Conservation (phyloP, 768 basidiomycete species). For the Goffeauzyma gilvescens region DNA sequence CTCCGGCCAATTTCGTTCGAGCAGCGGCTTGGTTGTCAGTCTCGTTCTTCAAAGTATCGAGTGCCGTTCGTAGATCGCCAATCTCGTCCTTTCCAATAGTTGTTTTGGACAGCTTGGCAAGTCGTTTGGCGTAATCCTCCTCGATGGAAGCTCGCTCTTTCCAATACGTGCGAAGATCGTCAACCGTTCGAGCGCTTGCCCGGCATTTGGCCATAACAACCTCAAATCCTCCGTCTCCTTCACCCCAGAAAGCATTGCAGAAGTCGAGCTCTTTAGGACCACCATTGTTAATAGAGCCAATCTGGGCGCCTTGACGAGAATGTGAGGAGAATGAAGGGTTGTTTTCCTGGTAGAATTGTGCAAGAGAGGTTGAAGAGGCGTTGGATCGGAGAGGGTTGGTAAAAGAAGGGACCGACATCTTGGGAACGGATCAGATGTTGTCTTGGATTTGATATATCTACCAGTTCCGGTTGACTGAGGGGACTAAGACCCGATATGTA, state of each 20-base stretch:
- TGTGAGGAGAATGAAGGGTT: neutral
- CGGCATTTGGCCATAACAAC: constrained; percentile 73
- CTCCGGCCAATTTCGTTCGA: constrained; percentile 55
- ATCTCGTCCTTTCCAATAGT: constrained; percentile 74
- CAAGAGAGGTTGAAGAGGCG: constrained; percentile 27
- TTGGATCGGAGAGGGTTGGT: too few relatives aligned
- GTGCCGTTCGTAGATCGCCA: constrained; percentile 61
- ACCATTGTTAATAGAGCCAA: too few relatives aligned
- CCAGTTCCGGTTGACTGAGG: too few relatives aligned
- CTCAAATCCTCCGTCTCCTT: constrained; percentile 68
- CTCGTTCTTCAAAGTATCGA: constrained; percentile 63
- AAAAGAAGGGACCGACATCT: too few relatives aligned
- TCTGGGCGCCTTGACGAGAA: constrained; percentile 57
- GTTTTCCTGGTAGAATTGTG: constrained; percentile 22
- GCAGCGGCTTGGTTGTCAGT: constrained; percentile 61
- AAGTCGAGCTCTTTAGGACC: constrained; percentile 53
- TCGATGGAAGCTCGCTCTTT: constrained; percentile 82
- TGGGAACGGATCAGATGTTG: too few relatives aligned
- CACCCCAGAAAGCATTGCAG: constrained; percentile 94
- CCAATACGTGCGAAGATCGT: constrained; percentile 74
- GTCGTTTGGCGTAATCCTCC: constrained; percentile 79
- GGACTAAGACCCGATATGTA: too few relatives aligned
- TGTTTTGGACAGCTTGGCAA: constrained; percentile 58
- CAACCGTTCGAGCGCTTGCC: constrained; percentile 64
- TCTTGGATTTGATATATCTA: too few relatives aligned